Evolutionary conservation across 768 basidiomycete species (phyloP).

Genomic region (Cystofilobasidium macerans): DNA sequence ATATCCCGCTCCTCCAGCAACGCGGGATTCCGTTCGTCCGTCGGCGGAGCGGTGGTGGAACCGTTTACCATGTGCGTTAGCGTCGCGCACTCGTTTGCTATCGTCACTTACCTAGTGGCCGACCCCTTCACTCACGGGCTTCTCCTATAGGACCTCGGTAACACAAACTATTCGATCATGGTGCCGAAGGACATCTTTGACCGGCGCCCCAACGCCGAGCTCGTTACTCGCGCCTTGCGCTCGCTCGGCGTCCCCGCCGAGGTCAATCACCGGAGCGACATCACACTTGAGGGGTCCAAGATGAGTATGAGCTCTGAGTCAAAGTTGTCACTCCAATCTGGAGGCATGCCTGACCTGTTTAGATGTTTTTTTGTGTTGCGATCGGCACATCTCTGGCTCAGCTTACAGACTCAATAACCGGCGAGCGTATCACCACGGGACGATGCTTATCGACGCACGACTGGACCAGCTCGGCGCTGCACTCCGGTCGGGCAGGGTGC

Average conservation of each 20-base stretch:
- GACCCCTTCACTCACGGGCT: not conserved
- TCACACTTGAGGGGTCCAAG: constrained; percentile 25
- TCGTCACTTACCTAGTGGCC: too few species aligned
- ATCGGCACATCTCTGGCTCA: constrained; percentile 76
- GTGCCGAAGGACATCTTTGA: constrained; percentile 71
- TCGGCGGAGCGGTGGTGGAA: constrained; percentile 82
- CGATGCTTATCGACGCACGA: constrained; percentile 84
- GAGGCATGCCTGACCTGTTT: too few species aligned
- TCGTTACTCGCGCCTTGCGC: constrained; percentile 62
- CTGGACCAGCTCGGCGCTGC: constrained; percentile 62
- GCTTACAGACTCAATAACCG: constrained; percentile 89
- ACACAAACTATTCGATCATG: constrained; percentile 93
- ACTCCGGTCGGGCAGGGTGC: constrained; percentile 40
- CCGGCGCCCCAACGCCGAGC: constrained; percentile 59
- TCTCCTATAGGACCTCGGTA: constrained; percentile 69
- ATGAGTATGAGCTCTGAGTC: constrained; percentile 28
- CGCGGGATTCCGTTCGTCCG: constrained; percentile 63
- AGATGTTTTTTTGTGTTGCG: not conserved
- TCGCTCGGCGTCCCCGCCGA: constrained; percentile 59
- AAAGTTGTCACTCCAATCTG: too few species aligned
- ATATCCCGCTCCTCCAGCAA: constrained; percentile 50
- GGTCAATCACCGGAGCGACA: constrained; percentile 29
- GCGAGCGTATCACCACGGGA: constrained; percentile 93
- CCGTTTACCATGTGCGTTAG: constrained; percentile 82
- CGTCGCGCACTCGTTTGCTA: too few species aligned